Base-by-base conservation (phyloP, 2,329 filamentous ascomycete species). In the Claviceps monticola region DNA sequence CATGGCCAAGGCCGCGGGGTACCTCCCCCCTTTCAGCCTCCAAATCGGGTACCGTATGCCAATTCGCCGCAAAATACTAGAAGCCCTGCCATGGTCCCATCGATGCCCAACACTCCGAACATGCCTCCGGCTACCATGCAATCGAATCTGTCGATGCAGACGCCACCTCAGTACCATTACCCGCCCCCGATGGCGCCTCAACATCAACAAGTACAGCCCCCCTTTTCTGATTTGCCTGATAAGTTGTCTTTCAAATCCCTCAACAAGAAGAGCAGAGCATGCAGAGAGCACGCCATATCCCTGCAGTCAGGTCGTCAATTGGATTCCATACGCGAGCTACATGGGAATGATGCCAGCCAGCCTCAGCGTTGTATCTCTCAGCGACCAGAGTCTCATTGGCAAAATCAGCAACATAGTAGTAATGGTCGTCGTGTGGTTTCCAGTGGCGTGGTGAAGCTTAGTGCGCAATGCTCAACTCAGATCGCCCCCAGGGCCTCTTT, bases 41-140 rank as follows among this genome's bases (percentile, higher is more conserved):
- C 74, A 63, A 60, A 69, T 63, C 59, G 67, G 51, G 72, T 78
- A 65, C 68, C 67, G 45, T 73, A 74, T 57, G 67, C 59, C 43
- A 83, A 82, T 70, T 86, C 82, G 42, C 83, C 82, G 39, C 80
- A 83, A 60, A 77, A 83, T 57, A 69, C 73, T 51, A 76, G 78
- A 62, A 84, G 84, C 71, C 79, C 85, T 56, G 81, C 82, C 36
- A 71, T 86, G 51, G 70, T 80, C 29, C 78, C 78, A 52, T 80
- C 82, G 38, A 76, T 84, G 60, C 82, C 84, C 53, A 77, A 77
- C 56, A 86, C 83, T 34, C 83, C 86, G 56, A 80, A 84, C 71
- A 82, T 82, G 82, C 77, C 65, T 52, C 72, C 75, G 43, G 77
- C 76, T 48, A 75, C 74, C 56, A 78, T 79, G 62, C 68, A 69